phyloP scores from a whole-genome alignment of 1,284 basidiomycete species.

The Hemileccinum hortonii region DNA sequence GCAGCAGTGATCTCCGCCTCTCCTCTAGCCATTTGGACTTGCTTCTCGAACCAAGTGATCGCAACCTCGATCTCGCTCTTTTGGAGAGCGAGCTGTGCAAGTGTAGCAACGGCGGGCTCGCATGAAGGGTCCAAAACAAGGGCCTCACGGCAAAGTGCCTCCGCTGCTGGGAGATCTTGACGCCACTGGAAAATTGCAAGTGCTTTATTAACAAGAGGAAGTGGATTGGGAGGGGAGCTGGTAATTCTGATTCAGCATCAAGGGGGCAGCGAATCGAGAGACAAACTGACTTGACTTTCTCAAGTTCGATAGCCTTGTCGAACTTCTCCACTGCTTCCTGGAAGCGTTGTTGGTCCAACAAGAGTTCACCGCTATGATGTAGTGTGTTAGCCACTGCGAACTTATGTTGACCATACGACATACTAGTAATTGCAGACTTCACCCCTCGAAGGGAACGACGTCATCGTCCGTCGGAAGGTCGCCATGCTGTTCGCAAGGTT shows the following conservation, averaged over 20 bases:
- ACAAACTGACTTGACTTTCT: conserved; percentile 64
- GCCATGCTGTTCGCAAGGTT: conserved; percentile 82
- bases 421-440: conserved; percentile 93
- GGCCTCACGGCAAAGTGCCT: conserved; percentile 85
- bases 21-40: conserved; percentile 85
- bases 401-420: conserved; percentile 30
- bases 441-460: conserved; percentile 77
- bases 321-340: conserved; percentile 94
- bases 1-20: conserved; percentile 90
- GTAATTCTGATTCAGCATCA: conserved; percentile 2
- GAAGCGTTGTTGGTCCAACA: conserved; percentile 91
- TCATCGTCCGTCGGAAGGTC: conserved; percentile 82
- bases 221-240: conserved; percentile 75
- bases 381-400: conserved; percentile 7
- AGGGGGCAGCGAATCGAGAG: background rate
- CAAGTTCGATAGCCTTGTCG: conserved; percentile 88
- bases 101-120: conserved; percentile 94
- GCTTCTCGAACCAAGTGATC: conserved; percentile 84
- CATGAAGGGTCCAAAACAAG: conserved; percentile 88
- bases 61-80: conserved; percentile 89
- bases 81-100: conserved; percentile 92
- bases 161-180: conserved; percentile 83
- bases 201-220: conserved; percentile 97
- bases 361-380: conserved; percentile 79
- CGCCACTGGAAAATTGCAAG: conserved; percentile 96